Base-by-base conservation (phyloP, 2,329 filamentous ascomycete species). In the Corinectria fuckeliana region DNA sequence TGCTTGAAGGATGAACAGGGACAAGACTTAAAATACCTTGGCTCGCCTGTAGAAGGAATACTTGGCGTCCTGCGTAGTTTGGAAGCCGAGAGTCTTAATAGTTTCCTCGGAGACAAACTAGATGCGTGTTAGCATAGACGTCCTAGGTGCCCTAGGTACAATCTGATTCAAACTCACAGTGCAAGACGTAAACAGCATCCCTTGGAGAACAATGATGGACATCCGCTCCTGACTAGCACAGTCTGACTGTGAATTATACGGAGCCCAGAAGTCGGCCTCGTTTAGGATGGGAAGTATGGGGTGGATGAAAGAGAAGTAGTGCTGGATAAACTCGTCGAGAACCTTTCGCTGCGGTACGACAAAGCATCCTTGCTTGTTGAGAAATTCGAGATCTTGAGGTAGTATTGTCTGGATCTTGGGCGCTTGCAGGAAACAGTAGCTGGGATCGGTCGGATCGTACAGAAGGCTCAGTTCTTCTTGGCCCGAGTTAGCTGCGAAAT, bases 241-340 rank as follows among this genome's bases (percentile, higher is more conserved):
- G 4, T 62, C 58, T 0, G 34, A 16, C 2, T 50, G 54, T 5
- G 64, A 61, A 18, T 65, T 68, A 5, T 70, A 70, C 5, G 64
- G 48, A 8, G 62, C 51, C 68, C 68, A 70, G 6, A 68, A 66
- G 6, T 70, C 68, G 42, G 63, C 68, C 10, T 70, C 68, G 6
- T 70, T 68, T 3, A 72, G 8, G 0, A 72, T 47, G 1, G 71
- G 71, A 11, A 72, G 65, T 51, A 72, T 66, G 2, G 71, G 70
- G 38, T 72, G 71, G 0, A 72, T 68, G n/a, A 72, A 68, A 1
- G 64, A 38, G 13, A 72, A 72, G 51, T 72, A 72, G 18, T 70
- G 65, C 5, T 63, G 30, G n/a, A 72, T 34, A n/a, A 72, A 71
- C 32, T 72, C 69, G 30, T 72, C 66, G 8, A 72, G 61, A 7